Percentiles rank a stretch among this genome's conserved stretches.
phyloP scores from a whole-genome alignment of 371 early-diverging fungal species.

The Choanephora cucurbitarum region DNA sequence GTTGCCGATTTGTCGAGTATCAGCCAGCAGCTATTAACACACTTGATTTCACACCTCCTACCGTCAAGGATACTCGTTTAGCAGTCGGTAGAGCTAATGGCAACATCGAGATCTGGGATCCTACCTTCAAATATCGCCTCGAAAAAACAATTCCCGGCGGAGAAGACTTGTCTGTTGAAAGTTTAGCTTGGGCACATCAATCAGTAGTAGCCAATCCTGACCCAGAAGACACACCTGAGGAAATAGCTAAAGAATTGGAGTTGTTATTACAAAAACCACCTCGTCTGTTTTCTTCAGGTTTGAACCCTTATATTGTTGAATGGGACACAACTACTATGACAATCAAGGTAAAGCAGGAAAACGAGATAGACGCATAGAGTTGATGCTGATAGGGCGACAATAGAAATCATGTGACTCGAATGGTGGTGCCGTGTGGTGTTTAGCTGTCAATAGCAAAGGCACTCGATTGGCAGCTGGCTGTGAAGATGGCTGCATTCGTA shows the following conservation, averaged over 20 bases:
- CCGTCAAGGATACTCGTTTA: constrained; percentile 51
- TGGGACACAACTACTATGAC: constrained; percentile 78
- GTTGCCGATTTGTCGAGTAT: constrained; percentile 90
- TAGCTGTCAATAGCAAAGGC: constrained; percentile 78
- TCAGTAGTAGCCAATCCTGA: constrained; percentile 58
- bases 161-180: constrained; percentile 74
- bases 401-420: constrained; percentile 67
- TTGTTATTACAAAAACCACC: constrained; percentile 60
- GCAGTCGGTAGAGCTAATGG: constrained; percentile 93
- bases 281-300: constrained; percentile 86
- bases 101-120: constrained; percentile 92
- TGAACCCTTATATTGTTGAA: constrained; percentile 85
- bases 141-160: constrained; percentile 86
- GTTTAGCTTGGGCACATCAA: constrained; percentile 86
- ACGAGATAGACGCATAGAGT: background rate
- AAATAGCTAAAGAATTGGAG: constrained; percentile 50
- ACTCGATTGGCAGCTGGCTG: constrained; percentile 88
- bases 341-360: constrained; percentile 58
- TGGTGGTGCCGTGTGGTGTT: constrained; percentile 95
- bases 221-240: constrained; percentile 59
- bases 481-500: constrained; percentile 89
- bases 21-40: constrained; percentile 85
- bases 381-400: background rate
- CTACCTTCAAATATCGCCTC: constrained; percentile 61
- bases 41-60: constrained; percentile 72